Conservation (phyloP, 2,329 filamentous ascomycete genomes). For the Reticulascus tulasneorum region DNA sequence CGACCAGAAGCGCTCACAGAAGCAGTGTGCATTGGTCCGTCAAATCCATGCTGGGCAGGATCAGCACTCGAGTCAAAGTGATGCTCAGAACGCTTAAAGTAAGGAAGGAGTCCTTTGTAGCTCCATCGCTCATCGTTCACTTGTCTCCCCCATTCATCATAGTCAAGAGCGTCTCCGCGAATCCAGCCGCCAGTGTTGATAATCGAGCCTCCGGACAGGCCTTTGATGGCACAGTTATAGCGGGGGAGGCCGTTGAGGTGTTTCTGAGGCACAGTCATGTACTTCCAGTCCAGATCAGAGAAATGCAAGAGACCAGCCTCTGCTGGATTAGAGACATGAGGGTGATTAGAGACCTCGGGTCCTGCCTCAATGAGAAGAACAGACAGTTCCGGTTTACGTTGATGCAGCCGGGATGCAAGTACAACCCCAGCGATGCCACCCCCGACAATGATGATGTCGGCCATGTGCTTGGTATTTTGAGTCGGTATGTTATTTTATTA, state of each 20-base stretch:
- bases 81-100: slow-evolving; percentile 35
- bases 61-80: slow-evolving; percentile 22
- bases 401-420: slow-evolving; percentile 26
- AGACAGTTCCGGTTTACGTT: slow-evolving; percentile 19
- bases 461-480: no score
- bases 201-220: slow-evolving; percentile 34
- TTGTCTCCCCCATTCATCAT: slow-evolving; percentile 36
- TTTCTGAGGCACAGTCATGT: slow-evolving; percentile 25
- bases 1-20: slow-evolving; percentile 26
- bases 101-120: slow-evolving; percentile 41
- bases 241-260: no score
- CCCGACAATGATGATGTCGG: slow-evolving; percentile 35
- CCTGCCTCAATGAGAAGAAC: slow-evolving; percentile 37
- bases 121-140: slow-evolving; percentile 37
- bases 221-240: slow-evolving; percentile 29
- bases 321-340: no score
- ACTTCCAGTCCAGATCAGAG: slow-evolving; percentile 32
- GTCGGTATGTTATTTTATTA: no score
- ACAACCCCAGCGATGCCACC: slow-evolving; percentile 33
- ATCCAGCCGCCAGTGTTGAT: slow-evolving; percentile 41
- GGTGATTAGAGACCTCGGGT: no score
- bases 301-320: no score
- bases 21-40: slow-evolving; percentile 29
- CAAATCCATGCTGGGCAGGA: slow-evolving; percentile 31
- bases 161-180: slow-evolving; percentile 39